Percentiles rank a stretch among this genome's conserved stretches.
Conservation (phyloP, 208 protist species). For the Vickermania spadyakhi region DNA sequence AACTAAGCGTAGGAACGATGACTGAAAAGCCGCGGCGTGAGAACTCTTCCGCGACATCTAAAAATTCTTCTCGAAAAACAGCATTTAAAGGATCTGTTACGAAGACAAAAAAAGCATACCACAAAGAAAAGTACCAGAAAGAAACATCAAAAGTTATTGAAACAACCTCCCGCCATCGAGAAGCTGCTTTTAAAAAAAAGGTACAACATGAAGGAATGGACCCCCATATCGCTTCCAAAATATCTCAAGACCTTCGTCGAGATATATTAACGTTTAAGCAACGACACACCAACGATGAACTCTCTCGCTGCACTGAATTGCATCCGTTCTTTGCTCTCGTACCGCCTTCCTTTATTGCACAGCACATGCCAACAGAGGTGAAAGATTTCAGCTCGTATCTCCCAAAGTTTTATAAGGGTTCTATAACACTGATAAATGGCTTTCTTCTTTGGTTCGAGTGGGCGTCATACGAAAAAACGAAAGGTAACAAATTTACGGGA, state of each 20-base stretch:
- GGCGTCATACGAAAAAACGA: conserved; percentile 60
- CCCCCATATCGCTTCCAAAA: conserved; percentile 66
- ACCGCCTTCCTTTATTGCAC: conserved; percentile 59
- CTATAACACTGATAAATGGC: conserved; percentile 33
- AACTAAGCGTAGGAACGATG: no score
- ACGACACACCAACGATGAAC: conserved; percentile 18
- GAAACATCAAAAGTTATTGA: no score
- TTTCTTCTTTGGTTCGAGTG: conserved; percentile 83
- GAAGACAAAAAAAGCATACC: conserved; percentile 45
- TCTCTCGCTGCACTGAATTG: conserved; percentile 38
- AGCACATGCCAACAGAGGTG: conserved; percentile 69
- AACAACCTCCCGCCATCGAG: no score
- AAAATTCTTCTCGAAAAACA: no score
- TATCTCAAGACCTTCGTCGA: conserved; percentile 57
- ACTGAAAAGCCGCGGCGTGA: no score
- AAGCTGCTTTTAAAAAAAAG: no score
- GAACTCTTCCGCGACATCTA: no score
- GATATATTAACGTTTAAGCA: conserved; percentile 60
- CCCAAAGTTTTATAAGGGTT: conserved; percentile 51
- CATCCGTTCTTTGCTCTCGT: conserved; percentile 64
- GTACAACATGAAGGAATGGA: conserved; percentile 38
- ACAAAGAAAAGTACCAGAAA: conserved; percentile 39
- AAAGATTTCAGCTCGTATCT: conserved; percentile 59
- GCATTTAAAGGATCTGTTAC: conserved; percentile 26
- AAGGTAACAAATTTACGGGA: conserved; percentile 23